phyloP scores from a whole-genome alignment of 2,329 filamentous ascomycete genomes.

The Colletotrichum sp. region DNA sequence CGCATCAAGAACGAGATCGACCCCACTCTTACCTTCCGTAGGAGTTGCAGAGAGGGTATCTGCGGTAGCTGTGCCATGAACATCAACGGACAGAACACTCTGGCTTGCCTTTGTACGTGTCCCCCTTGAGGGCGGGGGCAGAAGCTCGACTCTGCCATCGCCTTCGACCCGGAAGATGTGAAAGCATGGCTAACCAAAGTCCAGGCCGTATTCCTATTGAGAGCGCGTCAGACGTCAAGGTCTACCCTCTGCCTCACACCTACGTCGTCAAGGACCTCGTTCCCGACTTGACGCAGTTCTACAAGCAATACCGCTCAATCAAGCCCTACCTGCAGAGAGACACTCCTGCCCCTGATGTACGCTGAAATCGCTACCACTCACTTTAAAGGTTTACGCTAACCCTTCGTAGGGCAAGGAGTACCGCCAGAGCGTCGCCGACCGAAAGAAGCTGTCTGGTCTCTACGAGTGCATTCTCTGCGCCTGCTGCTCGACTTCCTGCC shows the following conservation, averaged over 20 bases:
- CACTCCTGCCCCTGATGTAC: conserved; percentile 81
- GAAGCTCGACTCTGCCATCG: background rate
- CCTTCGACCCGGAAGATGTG: background rate
- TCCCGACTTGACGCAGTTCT: conserved; percentile 96
- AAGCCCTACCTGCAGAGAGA: conserved; percentile 97
- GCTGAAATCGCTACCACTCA: conserved; percentile 35
- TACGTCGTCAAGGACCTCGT: conserved; percentile 99
- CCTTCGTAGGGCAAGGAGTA: conserved; percentile 80
- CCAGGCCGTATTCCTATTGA: conserved; percentile 93
- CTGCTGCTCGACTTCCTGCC: conserved; percentile 98
- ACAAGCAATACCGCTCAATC: conserved; percentile 99
- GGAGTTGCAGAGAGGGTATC: conserved; percentile 97
- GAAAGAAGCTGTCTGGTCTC: conserved; percentile 94
- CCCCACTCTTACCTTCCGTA: conserved; percentile 92
- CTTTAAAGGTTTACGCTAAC: background rate
- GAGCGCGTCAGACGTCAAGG: conserved; percentile 80
- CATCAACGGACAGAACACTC: conserved; percentile 97
- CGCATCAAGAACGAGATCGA: conserved; percentile 99
- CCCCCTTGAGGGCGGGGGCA: background rate
- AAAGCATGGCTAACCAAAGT: conserved; percentile 29
- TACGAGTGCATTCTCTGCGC: conserved; percentile 99
- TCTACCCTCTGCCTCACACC: conserved; percentile 97
- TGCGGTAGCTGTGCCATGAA: conserved; percentile 99
- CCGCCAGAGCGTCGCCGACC: conserved; percentile 89
- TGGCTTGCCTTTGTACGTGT: conserved; percentile 92